These are phyloP conservation scores for Scolecobasidium constrictum DNA, from an alignment of 2,329 filamentous ascomycete genomes.

Conservation along the genomic window DNA sequence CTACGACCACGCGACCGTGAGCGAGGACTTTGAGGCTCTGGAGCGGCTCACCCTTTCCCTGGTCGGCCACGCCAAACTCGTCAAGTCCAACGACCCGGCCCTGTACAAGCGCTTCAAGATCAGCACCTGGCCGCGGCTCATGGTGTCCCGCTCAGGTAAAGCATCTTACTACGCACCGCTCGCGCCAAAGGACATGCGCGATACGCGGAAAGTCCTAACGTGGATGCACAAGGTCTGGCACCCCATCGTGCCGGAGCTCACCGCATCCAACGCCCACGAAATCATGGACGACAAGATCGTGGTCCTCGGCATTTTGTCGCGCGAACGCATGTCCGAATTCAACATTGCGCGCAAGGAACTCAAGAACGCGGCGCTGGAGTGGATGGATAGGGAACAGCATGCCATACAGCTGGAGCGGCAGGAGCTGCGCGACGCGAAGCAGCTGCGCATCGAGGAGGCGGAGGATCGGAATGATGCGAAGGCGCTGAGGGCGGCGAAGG, in stretches of 20 bases:
- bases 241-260: constrained; percentile 88
- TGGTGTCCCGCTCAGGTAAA: constrained; percentile 81
- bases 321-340: constrained; percentile 71
- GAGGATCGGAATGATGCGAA: constrained; percentile 87
- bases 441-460: constrained; percentile 90
- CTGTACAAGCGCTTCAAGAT: constrained; percentile 84
- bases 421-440: constrained; percentile 87
- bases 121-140: constrained; percentile 85
- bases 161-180: constrained; percentile 84
- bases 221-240: constrained; percentile 99
- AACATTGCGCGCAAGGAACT: constrained; percentile 71
- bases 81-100: constrained; percentile 73
- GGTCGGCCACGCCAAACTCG: constrained; percentile 82
- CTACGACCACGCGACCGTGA: constrained; percentile 89
- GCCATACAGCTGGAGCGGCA: constrained; percentile 87
- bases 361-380: constrained; percentile 90
- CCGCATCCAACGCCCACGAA: constrained; percentile 79
- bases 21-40: constrained; percentile 81
- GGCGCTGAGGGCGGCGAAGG: constrained; percentile 76
- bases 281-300: constrained; percentile 83
- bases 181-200: constrained; percentile 84
- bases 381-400: constrained; percentile 94
- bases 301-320: constrained; percentile 77
- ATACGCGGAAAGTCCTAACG: constrained; percentile 64
- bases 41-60: constrained; percentile 79